These are phyloP conservation scores for Bertia moriformis DNA, from an alignment of 2,329 filamentous ascomycete species.

Conservation along the genomic window DNA sequence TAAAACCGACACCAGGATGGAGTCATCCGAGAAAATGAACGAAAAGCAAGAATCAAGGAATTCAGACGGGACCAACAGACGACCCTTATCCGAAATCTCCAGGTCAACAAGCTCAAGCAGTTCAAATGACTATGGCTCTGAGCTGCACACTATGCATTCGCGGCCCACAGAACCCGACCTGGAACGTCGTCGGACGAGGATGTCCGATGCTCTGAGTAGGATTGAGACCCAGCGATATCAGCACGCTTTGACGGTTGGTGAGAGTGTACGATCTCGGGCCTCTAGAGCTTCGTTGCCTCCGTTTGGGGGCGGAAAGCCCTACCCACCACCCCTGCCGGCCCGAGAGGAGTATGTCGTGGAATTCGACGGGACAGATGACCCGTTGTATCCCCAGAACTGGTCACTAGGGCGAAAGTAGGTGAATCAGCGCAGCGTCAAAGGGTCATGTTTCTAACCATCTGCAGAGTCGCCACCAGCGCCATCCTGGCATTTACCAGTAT, in stretches of 20 bases:
- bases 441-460: not conserved
- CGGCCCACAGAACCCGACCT: slow-evolving; percentile 17
- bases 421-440: slow-evolving; percentile 17
- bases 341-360: slow-evolving; percentile 41
- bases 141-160: not conserved
- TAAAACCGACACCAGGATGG: too few relatives aligned
- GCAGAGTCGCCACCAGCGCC: slow-evolving; percentile 25
- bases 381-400: slow-evolving; percentile 53
- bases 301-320: slow-evolving; percentile 35
- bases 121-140: too few relatives aligned
- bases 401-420: slow-evolving; percentile 38
- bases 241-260: slow-evolving; percentile 32
- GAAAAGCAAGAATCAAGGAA: too few relatives aligned
- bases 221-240: slow-evolving; percentile 34
- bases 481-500: slow-evolving; percentile 36
- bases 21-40: too few relatives aligned
- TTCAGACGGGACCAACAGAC: too few relatives aligned
- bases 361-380: slow-evolving; percentile 47
- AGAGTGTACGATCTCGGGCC: slow-evolving; percentile 17
- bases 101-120: too few relatives aligned
- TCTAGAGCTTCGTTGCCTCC: slow-evolving; percentile 26
- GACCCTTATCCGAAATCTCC: too few relatives aligned
- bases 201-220: slow-evolving; percentile 21
- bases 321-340: slow-evolving; percentile 33
- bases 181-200: slow-evolving; percentile 28